phyloP scores from a whole-genome alignment of 2,329 filamentous ascomycete genomes.

The Whalleya microplaca region DNA sequence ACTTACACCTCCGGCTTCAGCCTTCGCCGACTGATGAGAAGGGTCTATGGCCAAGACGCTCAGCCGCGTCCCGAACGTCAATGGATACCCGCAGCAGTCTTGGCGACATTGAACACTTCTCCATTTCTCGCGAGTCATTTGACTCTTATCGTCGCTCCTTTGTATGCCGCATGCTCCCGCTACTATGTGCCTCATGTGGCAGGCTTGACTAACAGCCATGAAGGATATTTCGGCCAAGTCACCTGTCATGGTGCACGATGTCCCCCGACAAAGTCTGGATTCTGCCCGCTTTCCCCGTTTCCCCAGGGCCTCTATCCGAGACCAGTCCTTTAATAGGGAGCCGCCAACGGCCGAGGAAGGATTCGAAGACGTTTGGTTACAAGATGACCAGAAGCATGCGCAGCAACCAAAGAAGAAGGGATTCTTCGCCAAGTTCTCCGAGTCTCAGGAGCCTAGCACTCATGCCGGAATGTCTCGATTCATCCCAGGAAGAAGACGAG shows the following conservation, averaged over 20 bases:
- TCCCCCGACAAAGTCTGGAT: slow-evolving; percentile 78
- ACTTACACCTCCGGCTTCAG: slow-evolving; percentile 46
- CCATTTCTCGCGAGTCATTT: slow-evolving; percentile 94
- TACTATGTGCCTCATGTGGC: not conserved
- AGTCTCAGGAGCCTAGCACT: slow-evolving; percentile 44
- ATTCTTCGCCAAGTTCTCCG: slow-evolving; percentile 81
- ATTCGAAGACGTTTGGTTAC: slow-evolving; percentile 89
- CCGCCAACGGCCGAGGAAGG: slow-evolving; percentile 73
- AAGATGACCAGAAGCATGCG: slow-evolving; percentile 70
- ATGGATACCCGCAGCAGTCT: slow-evolving; percentile 61
- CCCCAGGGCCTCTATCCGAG: slow-evolving; percentile 63
- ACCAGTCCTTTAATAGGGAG: slow-evolving; percentile 61
- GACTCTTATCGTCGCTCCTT: slow-evolving; percentile 96
- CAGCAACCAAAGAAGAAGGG: slow-evolving; percentile 68
- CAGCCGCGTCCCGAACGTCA: slow-evolving; percentile 55
- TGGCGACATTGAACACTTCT: slow-evolving; percentile 88
- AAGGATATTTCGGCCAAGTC: slow-evolving; percentile 87
- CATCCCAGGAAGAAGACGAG: slow-evolving; percentile 40
- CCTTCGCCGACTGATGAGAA: slow-evolving; percentile 90
- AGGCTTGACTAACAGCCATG: slow-evolving; percentile 1
- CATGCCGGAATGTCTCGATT: slow-evolving; percentile 38
- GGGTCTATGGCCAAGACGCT: slow-evolving; percentile 70
- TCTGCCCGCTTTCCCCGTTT: slow-evolving; percentile 67
- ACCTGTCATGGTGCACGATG: slow-evolving; percentile 66
- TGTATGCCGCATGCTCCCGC: slow-evolving; percentile 57